Percentiles rank a stretch among this genome's conserved stretches.
phyloP scores from a whole-genome alignment of 345 rosid genomes.

The Populus pruinosa region DNA sequence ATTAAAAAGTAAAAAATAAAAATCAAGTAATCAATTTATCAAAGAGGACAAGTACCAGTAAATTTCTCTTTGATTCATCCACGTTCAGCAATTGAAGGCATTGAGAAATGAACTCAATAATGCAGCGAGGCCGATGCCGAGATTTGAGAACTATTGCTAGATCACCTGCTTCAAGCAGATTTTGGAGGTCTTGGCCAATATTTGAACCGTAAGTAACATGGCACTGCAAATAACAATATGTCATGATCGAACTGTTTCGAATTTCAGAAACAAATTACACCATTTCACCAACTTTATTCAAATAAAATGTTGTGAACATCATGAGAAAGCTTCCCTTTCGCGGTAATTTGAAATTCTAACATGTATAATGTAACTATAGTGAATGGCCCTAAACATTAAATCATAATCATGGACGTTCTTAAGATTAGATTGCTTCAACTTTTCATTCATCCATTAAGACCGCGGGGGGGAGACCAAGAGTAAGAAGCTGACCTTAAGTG shows the following conservation, averaged over 20 bases:
- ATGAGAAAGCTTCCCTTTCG: background rate
- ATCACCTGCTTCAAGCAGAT: slow-evolving; percentile 70
- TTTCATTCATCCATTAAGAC: too few relatives aligned
- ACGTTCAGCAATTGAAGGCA: slow-evolving; percentile 54
- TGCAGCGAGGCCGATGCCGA: slow-evolving; percentile 73
- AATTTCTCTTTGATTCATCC: slow-evolving; percentile 50
- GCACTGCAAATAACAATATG: slow-evolving; percentile 51
- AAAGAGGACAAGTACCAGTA: slow-evolving; percentile 54
- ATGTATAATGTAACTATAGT: too few relatives aligned
- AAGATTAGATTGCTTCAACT: background rate
- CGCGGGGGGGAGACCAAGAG: background rate
- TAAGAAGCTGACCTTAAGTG: slow-evolving; percentile 63
- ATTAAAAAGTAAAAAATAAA: background rate
- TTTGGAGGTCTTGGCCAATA: slow-evolving; percentile 51
- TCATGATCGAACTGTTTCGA: background rate
- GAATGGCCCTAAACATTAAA: too few relatives aligned
- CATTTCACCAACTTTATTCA: slow-evolving; percentile 11
- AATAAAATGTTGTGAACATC: background rate
- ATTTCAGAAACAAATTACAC: too few relatives aligned
- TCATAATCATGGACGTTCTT: too few relatives aligned
- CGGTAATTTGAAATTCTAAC: too few relatives aligned
- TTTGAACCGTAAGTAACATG: slow-evolving; percentile 78
- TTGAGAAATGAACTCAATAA: slow-evolving; percentile 75
- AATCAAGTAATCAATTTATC: background rate
- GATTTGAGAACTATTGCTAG: slow-evolving; percentile 65